These are phyloP conservation scores for Vaccinium darrowii DNA, from an alignment of 148 eudicot genomes.

Conservation along the genomic window DNA sequence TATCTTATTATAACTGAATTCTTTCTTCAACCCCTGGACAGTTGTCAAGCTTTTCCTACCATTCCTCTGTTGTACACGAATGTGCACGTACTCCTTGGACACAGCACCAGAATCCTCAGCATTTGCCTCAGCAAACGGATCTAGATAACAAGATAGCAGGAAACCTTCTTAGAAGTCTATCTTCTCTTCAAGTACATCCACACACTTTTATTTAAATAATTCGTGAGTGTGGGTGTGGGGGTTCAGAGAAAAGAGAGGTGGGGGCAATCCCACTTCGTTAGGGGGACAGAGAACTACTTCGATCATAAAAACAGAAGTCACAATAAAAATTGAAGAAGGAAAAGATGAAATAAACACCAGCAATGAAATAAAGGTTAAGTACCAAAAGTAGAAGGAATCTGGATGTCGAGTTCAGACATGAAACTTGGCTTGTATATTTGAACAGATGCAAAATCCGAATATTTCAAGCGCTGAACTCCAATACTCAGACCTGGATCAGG, in stretches of 20 bases:
- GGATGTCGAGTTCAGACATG: constrained; percentile 68
- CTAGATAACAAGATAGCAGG: constrained; percentile 24
- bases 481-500: constrained; percentile 43
- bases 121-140: constrained; percentile 96
- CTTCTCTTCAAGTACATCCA: background rate
- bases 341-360: background rate
- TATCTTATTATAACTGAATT: constrained; percentile 85
- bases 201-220: background rate
- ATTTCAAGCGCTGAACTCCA: constrained; percentile 22
- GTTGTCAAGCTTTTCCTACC: constrained; percentile 97
- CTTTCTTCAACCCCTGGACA: constrained; percentile 92
- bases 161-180: background rate
- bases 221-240: no score
- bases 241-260: no score
- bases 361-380: constrained; percentile 13
- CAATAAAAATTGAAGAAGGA: background rate
- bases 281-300: background rate
- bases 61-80: constrained; percentile 84
- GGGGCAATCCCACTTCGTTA: background rate
- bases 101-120: constrained; percentile 97
- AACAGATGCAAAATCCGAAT: constrained; percentile 19
- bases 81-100: constrained; percentile 88
- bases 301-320: background rate
- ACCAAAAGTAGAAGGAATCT: constrained; percentile 66
- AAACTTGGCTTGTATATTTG: constrained; percentile 38